Evolutionary conservation across 78 protist species (phyloP).

Genomic region (Dictyostelium brefeldianum): DNA sequence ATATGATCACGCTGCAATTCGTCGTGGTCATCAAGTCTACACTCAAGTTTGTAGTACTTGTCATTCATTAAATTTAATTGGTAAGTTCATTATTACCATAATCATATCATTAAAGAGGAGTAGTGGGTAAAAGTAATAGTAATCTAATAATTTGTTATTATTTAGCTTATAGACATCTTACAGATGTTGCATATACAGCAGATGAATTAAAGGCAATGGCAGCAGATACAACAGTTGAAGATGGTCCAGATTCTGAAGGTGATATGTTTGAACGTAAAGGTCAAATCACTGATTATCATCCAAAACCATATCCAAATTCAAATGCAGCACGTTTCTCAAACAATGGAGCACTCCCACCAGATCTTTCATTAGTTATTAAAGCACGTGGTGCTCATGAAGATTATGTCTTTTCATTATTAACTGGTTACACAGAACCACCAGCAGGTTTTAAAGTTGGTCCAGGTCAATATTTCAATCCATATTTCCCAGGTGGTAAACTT

Average conservation of each 20-base stretch:
- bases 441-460: slow-evolving; percentile 85
- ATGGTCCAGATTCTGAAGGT: slow-evolving; percentile 92
- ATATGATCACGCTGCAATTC: slow-evolving; percentile 82
- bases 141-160: too few species aligned
- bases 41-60: slow-evolving; percentile 84
- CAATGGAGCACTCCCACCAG: slow-evolving; percentile 97
- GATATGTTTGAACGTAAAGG: slow-evolving; percentile 83
- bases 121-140: too few species aligned
- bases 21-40: slow-evolving; percentile 86
- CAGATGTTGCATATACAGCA: slow-evolving; percentile 72
- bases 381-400: slow-evolving; percentile 90
- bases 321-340: slow-evolving; percentile 90
- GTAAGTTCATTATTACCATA: too few species aligned
- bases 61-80: slow-evolving; percentile 75
- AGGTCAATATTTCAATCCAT: slow-evolving; percentile 92
- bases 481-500: slow-evolving; percentile 92
- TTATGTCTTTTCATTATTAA: slow-evolving; percentile 94
- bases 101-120: too few species aligned
- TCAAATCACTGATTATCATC: slow-evolving; percentile 69
- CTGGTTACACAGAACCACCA: slow-evolving; percentile 93
- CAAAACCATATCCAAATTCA: slow-evolving; percentile 77
- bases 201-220: slow-evolving; percentile 75
- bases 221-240: slow-evolving; percentile 79
- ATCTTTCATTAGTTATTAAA: slow-evolving; percentile 93
- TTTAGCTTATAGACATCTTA: slow-evolving; percentile 62